Evolutionary conservation across 495 filamentous ascomycete genomes (phyloP).

Genomic region (Clavariopsis aquatica): DNA sequence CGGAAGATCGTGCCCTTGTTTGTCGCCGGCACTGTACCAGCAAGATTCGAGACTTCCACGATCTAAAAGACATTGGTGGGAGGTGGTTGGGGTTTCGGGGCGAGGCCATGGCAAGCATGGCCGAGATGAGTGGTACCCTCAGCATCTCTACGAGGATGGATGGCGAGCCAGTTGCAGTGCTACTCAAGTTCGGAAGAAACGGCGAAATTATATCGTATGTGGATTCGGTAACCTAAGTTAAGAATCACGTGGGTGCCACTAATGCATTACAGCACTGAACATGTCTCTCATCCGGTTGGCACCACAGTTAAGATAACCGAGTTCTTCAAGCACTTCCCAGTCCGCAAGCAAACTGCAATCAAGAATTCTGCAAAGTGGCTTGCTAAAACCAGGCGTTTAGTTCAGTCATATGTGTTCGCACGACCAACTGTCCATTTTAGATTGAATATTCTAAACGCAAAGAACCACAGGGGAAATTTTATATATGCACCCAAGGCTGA

Average conservation of each 20-base stretch:
- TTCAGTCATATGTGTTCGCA: conserved; percentile 77
- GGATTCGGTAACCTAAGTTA: background rate
- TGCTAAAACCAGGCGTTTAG: conserved; percentile 62
- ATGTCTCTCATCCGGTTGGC: conserved; percentile 67
- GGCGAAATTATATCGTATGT: conserved; percentile 55
- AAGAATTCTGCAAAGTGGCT: conserved; percentile 66
- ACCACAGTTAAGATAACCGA: conserved; percentile 71
- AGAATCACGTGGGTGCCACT: conserved; percentile 5
- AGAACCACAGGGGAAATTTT: conserved; percentile 65
- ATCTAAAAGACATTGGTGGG: conserved; percentile 66
- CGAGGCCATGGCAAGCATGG: conserved; percentile 78
- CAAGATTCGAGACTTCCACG: conserved; percentile 74
- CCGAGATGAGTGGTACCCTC: conserved; percentile 64
- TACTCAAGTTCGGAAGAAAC: conserved; percentile 52
- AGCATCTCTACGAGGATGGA: conserved; percentile 70
- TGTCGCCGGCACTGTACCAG: conserved; percentile 77
- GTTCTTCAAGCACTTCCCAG: conserved; percentile 72
- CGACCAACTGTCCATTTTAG: conserved; percentile 63
- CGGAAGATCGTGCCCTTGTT: conserved; percentile 65
- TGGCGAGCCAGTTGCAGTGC: conserved; percentile 65
- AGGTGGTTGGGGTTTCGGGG: conserved; percentile 84
- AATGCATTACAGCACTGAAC: conserved; percentile 43
- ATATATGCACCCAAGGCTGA: conserved; percentile 65
- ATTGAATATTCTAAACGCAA: conserved; percentile 66
- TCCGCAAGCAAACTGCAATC: conserved; percentile 65